Evolutionary conservation across 176 grass and related monocot species (phyloP), one percentile per base, ranked within the genome.

Genomic region (Phragmites australis): DNA sequence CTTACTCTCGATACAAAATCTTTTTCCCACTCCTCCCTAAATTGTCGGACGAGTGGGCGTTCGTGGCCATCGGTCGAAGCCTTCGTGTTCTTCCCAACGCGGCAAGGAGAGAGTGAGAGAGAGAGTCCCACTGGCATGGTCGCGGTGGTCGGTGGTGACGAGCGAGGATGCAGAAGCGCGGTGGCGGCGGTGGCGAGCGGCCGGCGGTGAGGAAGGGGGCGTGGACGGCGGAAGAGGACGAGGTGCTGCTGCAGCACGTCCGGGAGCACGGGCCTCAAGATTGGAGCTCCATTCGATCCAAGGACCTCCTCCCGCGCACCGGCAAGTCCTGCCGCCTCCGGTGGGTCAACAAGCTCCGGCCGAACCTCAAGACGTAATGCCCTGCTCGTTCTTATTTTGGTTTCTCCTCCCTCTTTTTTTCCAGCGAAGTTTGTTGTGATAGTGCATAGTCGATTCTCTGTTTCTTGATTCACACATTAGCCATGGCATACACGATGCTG

Each of bases 251-350:
- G 69, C 75, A 47, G 72, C 90, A 90, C 79, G 92, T 91, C 60
- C 19, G 26, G 42, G 72, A 71, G 25, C 25, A 84, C 37, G 92
- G 89, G 0, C 61, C 78, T 1, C 50, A 62, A 12, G 71, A 84
- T 2, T 94, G 92, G 92, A 94, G 82, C 77, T 75, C 62, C 80
- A 75, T 94, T 84, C 80, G 70, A 67, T 82, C 78, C 62, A 89
- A 84, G 29, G 85, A 84, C 10, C 31, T 85, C 9, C 83, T 94
- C 9, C 46, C 32, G 5, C 83, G 89, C 57, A 73, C 67, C 58
- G 92, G 92, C 47, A 87, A 94, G 77, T 86, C 87, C 0, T 91
- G 92, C 71, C 83, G 80, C 25, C 80, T 94, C 42, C 83, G 88
- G 10, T 88, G 86, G 88, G 86, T 87, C 37, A 94, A 94, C 75